Evolutionary conservation across 495 filamentous ascomycete genomes (phyloP), one percentile per base, ranked within the genome.

Genomic region (Penicillium daleae): DNA sequence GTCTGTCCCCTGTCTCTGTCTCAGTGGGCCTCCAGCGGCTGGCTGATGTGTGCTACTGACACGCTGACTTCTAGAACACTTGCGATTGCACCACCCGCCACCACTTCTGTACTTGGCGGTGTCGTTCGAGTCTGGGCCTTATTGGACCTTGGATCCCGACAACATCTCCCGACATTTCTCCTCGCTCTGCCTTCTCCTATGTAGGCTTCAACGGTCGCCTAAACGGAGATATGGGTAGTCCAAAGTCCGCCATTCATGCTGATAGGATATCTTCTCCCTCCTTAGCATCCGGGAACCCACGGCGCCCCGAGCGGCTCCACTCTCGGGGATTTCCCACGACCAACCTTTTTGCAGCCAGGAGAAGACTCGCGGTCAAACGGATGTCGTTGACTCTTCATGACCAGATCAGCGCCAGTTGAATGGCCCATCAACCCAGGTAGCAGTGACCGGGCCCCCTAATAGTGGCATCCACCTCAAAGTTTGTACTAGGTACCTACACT

Each of bases 251-350:
- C 27, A 22, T 5, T 29, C 46, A 17, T 27, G 9, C 24, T 49
- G 46, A 49, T 49, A 50, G 46, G 29, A 35, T 21, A 57, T 40
- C 42, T 54, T 60, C 24, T 39, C 27, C 12, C 46, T 40, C 40
- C 46, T 40, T 31, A 44, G 37, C 1, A 27, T 19, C 40, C 33
- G 60, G 42, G 52, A 42, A 37, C 42, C 44, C 26, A 57, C 21
- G 29, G 33, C 24, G 51, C 51, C 42, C 22, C 48, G 33, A 59
- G 33, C 27, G 59, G 59, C 49, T 62, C 59, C 67, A 67, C 61
- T 60, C 33, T 60, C 52, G 59, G 62, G 62, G 56, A 48, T 59
- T 57, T 64, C 60, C 50, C 58, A 46, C 62, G 9, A 56, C 51
- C 32, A 50, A 12, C 24, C 44, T 39, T 57, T 37, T 56, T 60